Evolutionary conservation across 2,329 filamentous ascomycete species (phyloP).

Genomic region (Xylariaceae sp.): DNA sequence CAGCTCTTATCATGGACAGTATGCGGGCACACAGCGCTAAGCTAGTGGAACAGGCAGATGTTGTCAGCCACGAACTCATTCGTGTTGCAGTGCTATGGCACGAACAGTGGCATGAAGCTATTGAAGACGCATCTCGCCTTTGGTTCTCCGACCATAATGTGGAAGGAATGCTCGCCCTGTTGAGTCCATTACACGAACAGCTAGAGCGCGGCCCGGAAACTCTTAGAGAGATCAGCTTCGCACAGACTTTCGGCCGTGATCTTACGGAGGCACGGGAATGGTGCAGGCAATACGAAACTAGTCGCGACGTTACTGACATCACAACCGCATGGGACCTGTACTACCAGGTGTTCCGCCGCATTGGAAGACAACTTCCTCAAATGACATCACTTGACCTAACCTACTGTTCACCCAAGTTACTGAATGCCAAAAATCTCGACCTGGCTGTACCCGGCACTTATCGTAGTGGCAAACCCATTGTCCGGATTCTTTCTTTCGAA

Average conservation of each 20-base stretch:
- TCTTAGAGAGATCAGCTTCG: conserved; percentile 91
- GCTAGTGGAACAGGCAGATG: conserved; percentile 90
- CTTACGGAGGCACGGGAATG: conserved; percentile 92
- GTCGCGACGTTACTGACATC: conserved; percentile 86
- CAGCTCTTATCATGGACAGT: conserved; percentile 92
- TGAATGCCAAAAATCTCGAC: conserved; percentile 79
- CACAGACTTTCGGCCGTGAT: conserved; percentile 94
- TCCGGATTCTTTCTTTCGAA: conserved; percentile 86
- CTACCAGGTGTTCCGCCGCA: conserved; percentile 96
- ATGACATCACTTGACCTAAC: conserved; percentile 89
- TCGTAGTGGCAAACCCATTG: conserved; percentile 70
- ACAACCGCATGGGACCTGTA: conserved; percentile 99
- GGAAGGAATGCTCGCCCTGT: conserved; percentile 90
- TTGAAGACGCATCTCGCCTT: conserved; percentile 91
- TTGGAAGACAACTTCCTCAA: conserved; percentile 87
- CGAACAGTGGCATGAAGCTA: conserved; percentile 95
- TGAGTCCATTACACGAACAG: conserved; percentile 87
- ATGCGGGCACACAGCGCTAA: conserved; percentile 93
- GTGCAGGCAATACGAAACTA: conserved; percentile 86
- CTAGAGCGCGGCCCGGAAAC: conserved; percentile 90
- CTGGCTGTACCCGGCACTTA: conserved; percentile 96
- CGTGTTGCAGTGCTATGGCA: conserved; percentile 97
- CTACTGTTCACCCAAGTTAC: conserved; percentile 92
- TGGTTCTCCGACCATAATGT: conserved; percentile 99
- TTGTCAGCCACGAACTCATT: conserved; percentile 94